Evolutionary conservation across 2,329 filamentous ascomycete species (phyloP), one percentile per base, ranked within the genome.

Genomic region (Metarhizium guizhouense): DNA sequence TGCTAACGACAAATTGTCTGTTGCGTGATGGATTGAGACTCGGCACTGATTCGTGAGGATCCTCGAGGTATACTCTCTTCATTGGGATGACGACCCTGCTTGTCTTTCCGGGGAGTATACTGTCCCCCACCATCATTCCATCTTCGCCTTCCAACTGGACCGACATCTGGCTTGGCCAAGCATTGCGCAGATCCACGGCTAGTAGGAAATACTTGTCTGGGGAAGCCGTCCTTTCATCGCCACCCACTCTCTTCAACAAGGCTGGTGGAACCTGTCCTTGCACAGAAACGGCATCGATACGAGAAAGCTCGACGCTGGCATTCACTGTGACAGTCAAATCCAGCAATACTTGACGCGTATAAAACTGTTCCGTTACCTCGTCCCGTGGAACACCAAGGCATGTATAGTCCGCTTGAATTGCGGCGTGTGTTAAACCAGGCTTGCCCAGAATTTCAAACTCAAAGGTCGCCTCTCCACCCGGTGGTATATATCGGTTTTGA

Each of bases 291-390:
- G 95, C 78, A 64, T 96, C 92, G 60, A 92, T 84, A 42, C 90
- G 81, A 38, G 85, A 80, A 10, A 96, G 76, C 65, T 96, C 90
- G 30, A 96, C 79, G 64, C 90, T 94, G 3, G 91, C 88, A 66
- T 96, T 96, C 51, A 97, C 93, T 5, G 93, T 96, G 16, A 96
- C 82, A 0, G 87, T 89, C 56, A 97, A 75, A 14, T 90, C 88
- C 32, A 95, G 76, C 18, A 86, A 85, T 16, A 95, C 79, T 66
- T 94, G 89, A 43, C 92, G 82, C 0, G 92, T 96, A 65, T 91
- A 90, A 65, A 96, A 95, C 38, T 83, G 79, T 40, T 87, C 84
- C 29, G 80, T 78, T 2, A 92, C 74, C 56, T 91, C 83, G 13
- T 82, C 79, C n/a, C 78, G 77, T 5, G 84, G 76, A 36, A 84